These are phyloP conservation scores for Exutisphaerella laricina DNA, from an alignment of 2,329 filamentous ascomycete genomes.

Conservation along the genomic window DNA sequence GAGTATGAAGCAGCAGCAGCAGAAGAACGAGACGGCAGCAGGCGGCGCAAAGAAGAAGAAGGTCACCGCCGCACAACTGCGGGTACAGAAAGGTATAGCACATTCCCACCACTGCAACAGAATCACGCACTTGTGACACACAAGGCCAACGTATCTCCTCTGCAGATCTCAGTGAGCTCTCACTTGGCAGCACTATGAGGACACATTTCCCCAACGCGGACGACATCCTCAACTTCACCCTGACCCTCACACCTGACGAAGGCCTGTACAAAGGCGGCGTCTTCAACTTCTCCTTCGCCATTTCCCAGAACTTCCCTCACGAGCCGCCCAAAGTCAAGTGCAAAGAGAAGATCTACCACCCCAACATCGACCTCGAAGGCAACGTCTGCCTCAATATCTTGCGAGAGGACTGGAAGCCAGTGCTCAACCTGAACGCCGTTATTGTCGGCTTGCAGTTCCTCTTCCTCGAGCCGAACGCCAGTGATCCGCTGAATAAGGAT, in stretches of 20 bases:
- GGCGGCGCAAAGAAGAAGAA: slow-evolving; percentile 87
- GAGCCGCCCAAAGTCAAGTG: slow-evolving; percentile 97
- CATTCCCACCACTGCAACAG: not conserved
- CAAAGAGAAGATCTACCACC: slow-evolving; percentile 97
- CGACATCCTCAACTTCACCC: slow-evolving; percentile 77
- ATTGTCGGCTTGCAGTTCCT: slow-evolving; percentile 94
- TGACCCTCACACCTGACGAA: slow-evolving; percentile 80
- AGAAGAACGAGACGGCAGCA: slow-evolving; percentile 81
- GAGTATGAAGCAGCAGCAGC: slow-evolving; percentile 95
- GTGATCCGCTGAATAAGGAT: slow-evolving; percentile 97
- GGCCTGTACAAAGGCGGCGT: slow-evolving; percentile 79
- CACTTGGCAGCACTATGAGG: slow-evolving; percentile 72
- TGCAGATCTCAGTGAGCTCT: slow-evolving; percentile 81
- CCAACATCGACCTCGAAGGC: slow-evolving; percentile 95
- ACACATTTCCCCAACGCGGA: slow-evolving; percentile 76
- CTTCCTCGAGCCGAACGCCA: slow-evolving; percentile 95
- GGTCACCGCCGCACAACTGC: slow-evolving; percentile 90
- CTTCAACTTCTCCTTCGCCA: slow-evolving; percentile 86
- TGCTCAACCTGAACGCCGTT: slow-evolving; percentile 91
- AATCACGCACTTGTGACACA: not conserved
- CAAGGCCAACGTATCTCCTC: slow-evolving; percentile 1
- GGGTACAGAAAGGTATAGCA: slow-evolving; percentile 81
- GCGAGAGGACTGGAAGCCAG: slow-evolving; percentile 97
- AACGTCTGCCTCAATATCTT: slow-evolving; percentile 98
- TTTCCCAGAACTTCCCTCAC: slow-evolving; percentile 93